A percentile compares a stretch with the other conserved stretches of the same genome.
These are phyloP conservation scores for Anthoceros angustus DNA, from an alignment of 225 moss, liverwort and hornwort species.

Conservation along the genomic window DNA sequence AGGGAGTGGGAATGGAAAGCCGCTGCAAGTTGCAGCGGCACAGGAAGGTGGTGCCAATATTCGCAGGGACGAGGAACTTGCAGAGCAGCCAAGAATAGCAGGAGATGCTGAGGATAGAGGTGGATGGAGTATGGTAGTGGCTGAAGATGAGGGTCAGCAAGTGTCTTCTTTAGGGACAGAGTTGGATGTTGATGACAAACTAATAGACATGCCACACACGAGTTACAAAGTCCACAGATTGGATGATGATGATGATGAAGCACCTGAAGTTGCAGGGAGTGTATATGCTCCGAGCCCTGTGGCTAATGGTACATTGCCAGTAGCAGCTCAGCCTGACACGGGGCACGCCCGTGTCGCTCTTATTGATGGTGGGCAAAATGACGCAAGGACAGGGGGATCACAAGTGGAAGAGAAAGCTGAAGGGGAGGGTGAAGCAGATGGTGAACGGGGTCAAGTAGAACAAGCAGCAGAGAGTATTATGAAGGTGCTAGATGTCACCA, in stretches of 20 bases:
- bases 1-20: constrained; percentile 1
- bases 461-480: constrained; percentile 76
- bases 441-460: constrained; percentile 50
- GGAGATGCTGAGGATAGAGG: too few species aligned
- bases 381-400: neutral
- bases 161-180: neutral
- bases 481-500: constrained; percentile 87
- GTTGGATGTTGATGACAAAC: neutral
- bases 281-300: constrained; percentile 10
- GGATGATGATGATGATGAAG: constrained; percentile 7
- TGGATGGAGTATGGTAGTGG: neutral
- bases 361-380: neutral
- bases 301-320: neutral
- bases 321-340: neutral
- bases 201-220: constrained; percentile 1
- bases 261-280: constrained; percentile 2
- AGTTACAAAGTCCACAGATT: neutral
- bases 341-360: neutral
- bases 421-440: constrained; percentile 18
- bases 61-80: too few species aligned
- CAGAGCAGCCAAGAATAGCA: too few species aligned
- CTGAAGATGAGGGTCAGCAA: neutral
- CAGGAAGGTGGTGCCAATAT: too few species aligned
- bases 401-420: neutral
- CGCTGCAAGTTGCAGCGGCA: neutral